Base-by-base conservation (phyloP, 2,329 filamentous ascomycete genomes). In the Chalara sp. region DNA sequence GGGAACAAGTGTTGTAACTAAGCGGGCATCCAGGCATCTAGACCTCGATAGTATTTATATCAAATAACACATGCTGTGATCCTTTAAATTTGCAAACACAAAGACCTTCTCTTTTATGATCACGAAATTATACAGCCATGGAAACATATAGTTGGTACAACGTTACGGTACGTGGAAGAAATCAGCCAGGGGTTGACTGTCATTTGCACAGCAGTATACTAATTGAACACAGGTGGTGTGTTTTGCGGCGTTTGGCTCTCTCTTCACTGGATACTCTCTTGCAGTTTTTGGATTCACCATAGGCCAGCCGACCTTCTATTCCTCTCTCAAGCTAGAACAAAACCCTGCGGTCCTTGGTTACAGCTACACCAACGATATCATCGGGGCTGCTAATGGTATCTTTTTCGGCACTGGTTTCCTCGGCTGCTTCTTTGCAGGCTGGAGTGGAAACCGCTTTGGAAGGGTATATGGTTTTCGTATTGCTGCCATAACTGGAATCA, bases 401-500 rank as follows among this genome's bases (percentile, higher is more conserved):
- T 72, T 70, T 58, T 70, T 70, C 72, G 41, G 53, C 6, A 51
- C 41, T 6, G 61, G 57, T 5, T 46, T 56, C 32, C 46, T 60
- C n/a, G 61, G 61, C 7, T 46, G 48, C 41, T n/a, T 62, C 51
- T 51, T 59, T 45, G 56, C 53, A 32, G 42, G 58, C 53, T 50
- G 48, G 52, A 43, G 57, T 51, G 49, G 50, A 42, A 58, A 63
- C 49, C 47, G 32, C 31, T 52, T 60, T 33, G 61, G 61, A 10
- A 55, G 61, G 11, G 61, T 68, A 7, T 65, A 72, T 51, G 63
- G 71, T 1, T 69, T 75, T 41, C 60, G 67, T 48, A 68, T 71
- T 55, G 69, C 71, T 35, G 73, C 68, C 55, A 47, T 73, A 3
- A 73, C 65, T 57, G 75, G 72, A 69, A 66, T 74, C 30, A 57